These are phyloP conservation scores for Acacia melanoxylon DNA, from an alignment of 306 rosid species.

Conservation along the genomic window DNA sequence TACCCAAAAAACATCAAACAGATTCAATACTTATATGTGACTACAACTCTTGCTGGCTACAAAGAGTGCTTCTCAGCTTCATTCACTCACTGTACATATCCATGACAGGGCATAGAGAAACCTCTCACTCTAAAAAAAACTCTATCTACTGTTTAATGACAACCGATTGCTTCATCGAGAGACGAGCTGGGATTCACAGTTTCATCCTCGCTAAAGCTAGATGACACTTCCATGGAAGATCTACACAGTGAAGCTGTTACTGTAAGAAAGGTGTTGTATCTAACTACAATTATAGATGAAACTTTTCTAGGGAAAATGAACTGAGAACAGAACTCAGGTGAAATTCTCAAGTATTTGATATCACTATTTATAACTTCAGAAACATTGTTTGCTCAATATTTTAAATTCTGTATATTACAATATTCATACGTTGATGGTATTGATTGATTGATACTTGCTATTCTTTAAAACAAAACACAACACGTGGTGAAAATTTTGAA, in stretches of 20 bases:
- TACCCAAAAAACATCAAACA: slow-evolving; percentile 35
- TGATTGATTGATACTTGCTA: neutral
- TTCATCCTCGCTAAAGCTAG: slow-evolving; percentile 91
- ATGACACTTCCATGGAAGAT: slow-evolving; percentile 66
- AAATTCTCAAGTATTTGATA: neutral
- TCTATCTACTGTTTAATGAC: slow-evolving; percentile 26
- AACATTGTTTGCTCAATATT: neutral
- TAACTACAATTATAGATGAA: neutral
- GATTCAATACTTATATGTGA: neutral
- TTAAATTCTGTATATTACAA: neutral
- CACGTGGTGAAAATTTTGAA: neutral
- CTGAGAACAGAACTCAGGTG: neutral
- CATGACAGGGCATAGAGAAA: slow-evolving; percentile 31
- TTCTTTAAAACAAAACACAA: neutral
- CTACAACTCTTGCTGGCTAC: slow-evolving; percentile 25
- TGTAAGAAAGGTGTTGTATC: slow-evolving; percentile 28
- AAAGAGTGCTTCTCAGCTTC: slow-evolving; percentile 23
- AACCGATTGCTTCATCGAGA: slow-evolving; percentile 42
- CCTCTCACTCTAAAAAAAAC: slow-evolving; percentile 8
- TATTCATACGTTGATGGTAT: neutral
- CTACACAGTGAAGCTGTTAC: slow-evolving; percentile 41
- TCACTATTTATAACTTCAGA: neutral
- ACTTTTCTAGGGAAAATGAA: neutral
- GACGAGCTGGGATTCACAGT: slow-evolving; percentile 84
- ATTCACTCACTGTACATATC: slow-evolving; percentile 58